Conservation (phyloP, 179 eudicot species). For the Sideroxylon spinosum region DNA sequence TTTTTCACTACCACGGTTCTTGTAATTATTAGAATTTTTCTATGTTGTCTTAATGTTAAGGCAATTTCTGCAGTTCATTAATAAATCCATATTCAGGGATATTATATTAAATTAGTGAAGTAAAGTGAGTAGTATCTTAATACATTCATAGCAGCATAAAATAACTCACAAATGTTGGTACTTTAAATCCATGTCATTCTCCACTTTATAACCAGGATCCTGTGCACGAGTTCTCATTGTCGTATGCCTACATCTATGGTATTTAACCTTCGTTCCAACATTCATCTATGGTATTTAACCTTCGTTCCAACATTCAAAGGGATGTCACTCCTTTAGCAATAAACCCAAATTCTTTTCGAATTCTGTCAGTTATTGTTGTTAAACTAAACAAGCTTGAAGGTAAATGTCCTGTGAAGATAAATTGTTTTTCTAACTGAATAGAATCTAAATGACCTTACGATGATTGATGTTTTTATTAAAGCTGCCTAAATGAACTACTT, state of each 20-base stretch:
- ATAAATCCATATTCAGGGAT: constrained; percentile 2
- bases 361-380: too few species aligned
- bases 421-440: too few species aligned
- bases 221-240: neutral
- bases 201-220: neutral
- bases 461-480: too few species aligned
- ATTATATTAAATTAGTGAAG: neutral
- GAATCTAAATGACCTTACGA: too few species aligned
- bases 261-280: neutral
- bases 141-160: neutral
- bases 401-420: too few species aligned
- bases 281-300: neutral
- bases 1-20: neutral
- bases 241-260: neutral
- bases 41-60: neutral
- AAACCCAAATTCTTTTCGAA: too few species aligned
- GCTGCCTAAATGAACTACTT: too few species aligned
- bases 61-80: neutral
- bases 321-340: too few species aligned
- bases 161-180: neutral
- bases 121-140: neutral
- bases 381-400: too few species aligned
- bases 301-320: too few species aligned
- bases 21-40: neutral
- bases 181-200: neutral